Evolutionary conservation across 768 basidiomycete species (phyloP).

Genomic region (Suillus luteus): DNA sequence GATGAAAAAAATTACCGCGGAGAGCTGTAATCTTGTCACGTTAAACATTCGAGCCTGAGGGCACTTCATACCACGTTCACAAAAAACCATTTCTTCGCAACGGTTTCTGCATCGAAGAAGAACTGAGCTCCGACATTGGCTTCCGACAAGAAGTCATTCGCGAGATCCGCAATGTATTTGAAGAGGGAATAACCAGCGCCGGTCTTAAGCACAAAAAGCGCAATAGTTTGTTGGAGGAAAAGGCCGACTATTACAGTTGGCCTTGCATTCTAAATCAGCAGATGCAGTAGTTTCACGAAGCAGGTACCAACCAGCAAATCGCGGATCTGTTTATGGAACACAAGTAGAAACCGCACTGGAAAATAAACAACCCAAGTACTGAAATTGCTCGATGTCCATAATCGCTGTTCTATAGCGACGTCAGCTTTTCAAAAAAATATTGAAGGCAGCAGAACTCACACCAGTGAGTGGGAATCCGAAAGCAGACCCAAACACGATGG

Average conservation of each 20-base stretch:
- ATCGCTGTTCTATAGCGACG: slow-evolving; percentile 47
- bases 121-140: slow-evolving; percentile 72
- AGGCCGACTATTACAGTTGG: slow-evolving; percentile 87
- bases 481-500: slow-evolving; percentile 80
- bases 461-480: slow-evolving; percentile 72
- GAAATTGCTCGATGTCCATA: slow-evolving; percentile 83
- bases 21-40: slow-evolving; percentile 43
- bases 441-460: slow-evolving; percentile 38
- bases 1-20: slow-evolving; percentile 91
- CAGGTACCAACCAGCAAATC: slow-evolving; percentile 65
- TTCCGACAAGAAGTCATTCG: slow-evolving; percentile 75
- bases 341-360: slow-evolving; percentile 75
- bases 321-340: slow-evolving; percentile 62
- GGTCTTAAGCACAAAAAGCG: slow-evolving; percentile 87
- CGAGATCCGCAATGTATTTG: slow-evolving; percentile 78
- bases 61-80: slow-evolving; percentile 61
- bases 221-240: slow-evolving; percentile 82
- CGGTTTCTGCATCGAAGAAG: slow-evolving; percentile 75
- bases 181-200: slow-evolving; percentile 83
- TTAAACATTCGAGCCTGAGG: background rate
- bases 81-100: slow-evolving; percentile 80
- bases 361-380: slow-evolving; percentile 75
- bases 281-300: slow-evolving; percentile 45
- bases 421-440: slow-evolving; percentile 19
- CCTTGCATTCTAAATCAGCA: slow-evolving; percentile 71